phyloP scores from a whole-genome alignment of 1,284 basidiomycete genomes.

The Gomphus bonarii region DNA sequence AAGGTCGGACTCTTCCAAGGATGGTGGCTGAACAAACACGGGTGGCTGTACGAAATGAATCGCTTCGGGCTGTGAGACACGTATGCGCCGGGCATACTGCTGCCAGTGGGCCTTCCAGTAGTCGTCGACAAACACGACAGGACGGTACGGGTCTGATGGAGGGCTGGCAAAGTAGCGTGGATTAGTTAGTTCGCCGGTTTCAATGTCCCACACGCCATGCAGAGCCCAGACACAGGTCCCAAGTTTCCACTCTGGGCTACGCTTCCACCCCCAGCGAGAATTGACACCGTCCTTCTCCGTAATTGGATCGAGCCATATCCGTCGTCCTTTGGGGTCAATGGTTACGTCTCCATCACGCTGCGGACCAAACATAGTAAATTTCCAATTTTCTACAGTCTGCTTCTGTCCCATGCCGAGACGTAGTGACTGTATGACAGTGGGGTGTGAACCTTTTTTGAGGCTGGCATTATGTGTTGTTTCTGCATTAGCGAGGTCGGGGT shows the following conservation, averaged over 20 bases:
- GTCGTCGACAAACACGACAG: conserved; percentile 65
- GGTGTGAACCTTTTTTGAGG: conserved; percentile 78
- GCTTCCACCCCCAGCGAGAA: conserved; percentile 68
- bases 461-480: conserved; percentile 58
- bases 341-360: conserved; percentile 59
- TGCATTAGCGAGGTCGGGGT: conserved; percentile 52
- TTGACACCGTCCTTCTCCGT: conserved; percentile 21
- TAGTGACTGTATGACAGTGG: conserved; percentile 79
- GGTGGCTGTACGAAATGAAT: conserved; percentile 91
- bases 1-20: conserved; percentile 46
- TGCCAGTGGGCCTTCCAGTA: conserved; percentile 80
- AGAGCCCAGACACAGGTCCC: conserved; percentile 88
- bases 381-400: conserved; percentile 81
- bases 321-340: conserved; percentile 76
- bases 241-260: conserved; percentile 61
- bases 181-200: conserved; percentile 55
- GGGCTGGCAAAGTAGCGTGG: conserved; percentile 70
- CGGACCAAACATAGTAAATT: conserved; percentile 77
- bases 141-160: conserved; percentile 26
- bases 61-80: conserved; percentile 68
- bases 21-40: conserved; percentile 78
- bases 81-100: conserved; percentile 54
- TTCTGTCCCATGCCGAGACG: conserved; percentile 80
- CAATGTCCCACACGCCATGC: conserved; percentile 87
- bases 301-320: conserved; percentile 59